Evolutionary conservation across 192 early-diverging fungal species (phyloP), one percentile per base, ranked within the genome.

Genomic region (Backusella liffmaniae): DNA sequence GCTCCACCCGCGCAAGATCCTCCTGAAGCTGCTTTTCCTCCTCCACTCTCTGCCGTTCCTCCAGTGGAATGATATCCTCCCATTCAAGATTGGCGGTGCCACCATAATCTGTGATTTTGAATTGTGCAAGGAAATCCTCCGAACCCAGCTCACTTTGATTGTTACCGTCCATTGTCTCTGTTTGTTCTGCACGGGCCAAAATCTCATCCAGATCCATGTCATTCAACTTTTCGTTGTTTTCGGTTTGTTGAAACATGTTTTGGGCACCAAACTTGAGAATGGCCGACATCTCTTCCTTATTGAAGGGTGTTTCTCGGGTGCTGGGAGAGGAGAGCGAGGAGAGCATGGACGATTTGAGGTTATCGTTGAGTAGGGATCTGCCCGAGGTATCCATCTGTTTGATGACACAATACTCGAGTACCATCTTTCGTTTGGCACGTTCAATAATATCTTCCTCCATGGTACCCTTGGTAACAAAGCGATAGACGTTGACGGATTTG

Each of bases 401-500:
- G 84, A 99, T 99, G 79, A 99, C 96, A 79, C 94, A 96, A 85
- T 99, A 99, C 84, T 99, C 98, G 7, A 99, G 86, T 29, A 99
- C 97, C 97, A 98, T 99, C 83, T 99, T 99, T 78, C 95, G 89
- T 79, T 99, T 99, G 35, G 98, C 98, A 9, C 98, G 92, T 81
- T 99, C 98, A 42, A 99, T 89, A 73, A 99, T 96, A 62, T 98
- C 95, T 83, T 99, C 98, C 80, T 99, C 98, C 76, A 99, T 97
- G 0, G 96, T 97, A 74, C 94, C 97, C 77, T 98, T 96, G 35
- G 97, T 94, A 13, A 99, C 93, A 80, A 99, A 96, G 34, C 98
- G 91, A 81, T 98, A 99, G 6, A 99, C 97, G 62, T 97, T 95
- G 15, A 99, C 98, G 21, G 91, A 88, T 74, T 97, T 98, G 80